A percentile compares a stretch with the other conserved stretches of the same genome.
phyloP scores from a whole-genome alignment of 208 protist genomes.

The Leishmania tropica region DNA sequence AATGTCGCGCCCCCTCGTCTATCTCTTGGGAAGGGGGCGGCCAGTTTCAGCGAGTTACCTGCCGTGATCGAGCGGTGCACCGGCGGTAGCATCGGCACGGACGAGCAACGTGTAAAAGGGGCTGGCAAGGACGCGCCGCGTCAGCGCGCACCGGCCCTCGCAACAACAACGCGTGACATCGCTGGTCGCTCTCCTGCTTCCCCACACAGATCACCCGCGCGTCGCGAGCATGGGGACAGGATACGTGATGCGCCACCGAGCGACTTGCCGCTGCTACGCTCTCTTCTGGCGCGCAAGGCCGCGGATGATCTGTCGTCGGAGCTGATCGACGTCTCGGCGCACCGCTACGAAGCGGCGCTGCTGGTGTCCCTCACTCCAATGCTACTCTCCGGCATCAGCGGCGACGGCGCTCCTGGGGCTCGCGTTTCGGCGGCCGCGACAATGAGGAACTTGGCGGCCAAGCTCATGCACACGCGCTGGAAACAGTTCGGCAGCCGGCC shows the following conservation, averaged over 20 bases:
- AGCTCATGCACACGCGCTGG: constrained; percentile 20
- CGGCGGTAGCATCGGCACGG: constrained; percentile 1
- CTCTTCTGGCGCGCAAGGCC: constrained; percentile 29
- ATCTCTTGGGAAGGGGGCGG: neutral
- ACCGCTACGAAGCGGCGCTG: constrained; percentile 50
- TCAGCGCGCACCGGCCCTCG: neutral
- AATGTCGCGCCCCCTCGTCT: neutral
- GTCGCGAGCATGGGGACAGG: neutral
- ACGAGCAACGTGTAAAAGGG: neutral
- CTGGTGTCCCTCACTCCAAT: constrained; percentile 79
- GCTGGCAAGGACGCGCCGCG: neutral
- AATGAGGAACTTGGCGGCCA: constrained; percentile 18
- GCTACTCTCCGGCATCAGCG: constrained; percentile 45
- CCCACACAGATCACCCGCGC: neutral
- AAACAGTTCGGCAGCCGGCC: constrained; percentile 30
- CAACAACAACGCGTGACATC: neutral
- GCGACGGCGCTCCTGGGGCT: constrained; percentile 8
- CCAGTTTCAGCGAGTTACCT: neutral
- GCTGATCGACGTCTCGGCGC: constrained; percentile 24
- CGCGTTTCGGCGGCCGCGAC: constrained; percentile 1
- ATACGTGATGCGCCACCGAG: neutral
- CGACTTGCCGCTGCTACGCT: constrained; percentile 30
- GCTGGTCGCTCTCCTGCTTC: neutral
- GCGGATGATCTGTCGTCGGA: constrained; percentile 35
- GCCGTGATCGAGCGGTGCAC: constrained; percentile 32